Evolutionary conservation across 2,329 filamentous ascomycete genomes (phyloP), one percentile per base, ranked within the genome.

Genomic region (Claviceps paspali): DNA sequence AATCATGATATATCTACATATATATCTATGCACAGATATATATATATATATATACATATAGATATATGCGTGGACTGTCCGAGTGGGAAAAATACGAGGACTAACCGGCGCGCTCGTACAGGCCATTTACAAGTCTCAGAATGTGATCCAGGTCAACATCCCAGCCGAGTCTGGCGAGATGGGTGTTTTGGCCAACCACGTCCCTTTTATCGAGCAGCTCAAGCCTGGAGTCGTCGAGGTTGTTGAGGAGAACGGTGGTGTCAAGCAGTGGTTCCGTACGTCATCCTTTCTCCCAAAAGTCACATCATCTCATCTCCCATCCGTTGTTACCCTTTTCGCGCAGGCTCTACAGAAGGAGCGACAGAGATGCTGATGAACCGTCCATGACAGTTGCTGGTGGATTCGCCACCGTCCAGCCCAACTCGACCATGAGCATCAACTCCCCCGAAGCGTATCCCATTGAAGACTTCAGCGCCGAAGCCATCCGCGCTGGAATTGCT

Each of bases 101-200:
- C 62, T 70, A 70, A 70, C 67, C 67, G 54, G 62, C 66, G 61
- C 67, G 66, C 32, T 15, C 45, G 21, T 29, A 44, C 57, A 86
- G 82, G 66, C 79, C 53, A 67, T 79, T 65, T 79, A 73, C 70
- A 73, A 73, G 63, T 77, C 67, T 51, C 67, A 76, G 54, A 71
- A 74, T 57, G 73, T 78, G 58, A 79, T 96, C 57, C 91, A 98
- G 72, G 91, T 98, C 72, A 98, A 98, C 76, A 80, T 98, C 57
- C 82, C 91, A 61, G 91, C 91, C 57, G 91, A 94, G 64, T 92
- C 87, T 45, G 91, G 91, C 62, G 91, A 96, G 55, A 98, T 98
- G 91, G 91, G 91, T 82, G 81, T 98, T 54, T 82, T 98, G 59
- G 91, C 91, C 62, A 92, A 91, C 74, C 91, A 98, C 76, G 91